A percentile compares a stretch with the other conserved stretches of the same genome.
These are phyloP conservation scores for Nigrospora osmanthi DNA, from an alignment of 2,329 filamentous ascomycete species.

Conservation along the genomic window DNA sequence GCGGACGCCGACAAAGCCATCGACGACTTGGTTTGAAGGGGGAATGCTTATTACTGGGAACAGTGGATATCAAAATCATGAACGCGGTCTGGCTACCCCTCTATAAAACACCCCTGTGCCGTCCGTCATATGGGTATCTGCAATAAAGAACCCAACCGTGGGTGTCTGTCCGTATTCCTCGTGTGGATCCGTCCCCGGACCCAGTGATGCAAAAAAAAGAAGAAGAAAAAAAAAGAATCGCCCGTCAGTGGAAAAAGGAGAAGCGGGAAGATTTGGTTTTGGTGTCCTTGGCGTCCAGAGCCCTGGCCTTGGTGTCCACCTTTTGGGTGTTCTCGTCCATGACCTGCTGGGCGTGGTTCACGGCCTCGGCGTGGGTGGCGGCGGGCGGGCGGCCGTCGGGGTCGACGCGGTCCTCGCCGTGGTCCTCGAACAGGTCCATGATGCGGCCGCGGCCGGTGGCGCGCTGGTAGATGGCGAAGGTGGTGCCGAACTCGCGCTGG, in stretches of 20 bases:
- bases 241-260: no score
- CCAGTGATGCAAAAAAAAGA: no score
- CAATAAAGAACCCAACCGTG: no score
- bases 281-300: no score
- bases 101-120: no score
- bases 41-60: background rate
- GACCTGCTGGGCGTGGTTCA: slow-evolving; percentile 40
- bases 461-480: slow-evolving; percentile 42
- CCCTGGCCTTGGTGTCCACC: slow-evolving; percentile 27
- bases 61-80: background rate
- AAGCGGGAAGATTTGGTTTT: background rate
- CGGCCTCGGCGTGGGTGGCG: slow-evolving; percentile 24
- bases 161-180: no score
- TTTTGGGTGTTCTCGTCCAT: slow-evolving; percentile 48
- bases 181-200: no score
- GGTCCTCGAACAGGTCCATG: slow-evolving; percentile 38
- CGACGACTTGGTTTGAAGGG: slow-evolving; percentile 64
- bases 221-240: no score
- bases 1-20: slow-evolving; percentile 91
- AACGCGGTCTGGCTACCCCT: no score
- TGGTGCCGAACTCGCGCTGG: slow-evolving; percentile 44
- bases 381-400: slow-evolving; percentile 15
- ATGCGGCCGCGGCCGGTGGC: slow-evolving; percentile 41
- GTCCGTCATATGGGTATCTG: no score
- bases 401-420: slow-evolving; percentile 18